These are phyloP conservation scores for Toxicodendron radicans DNA, from an alignment of 345 rosid species.

Conservation along the genomic window DNA sequence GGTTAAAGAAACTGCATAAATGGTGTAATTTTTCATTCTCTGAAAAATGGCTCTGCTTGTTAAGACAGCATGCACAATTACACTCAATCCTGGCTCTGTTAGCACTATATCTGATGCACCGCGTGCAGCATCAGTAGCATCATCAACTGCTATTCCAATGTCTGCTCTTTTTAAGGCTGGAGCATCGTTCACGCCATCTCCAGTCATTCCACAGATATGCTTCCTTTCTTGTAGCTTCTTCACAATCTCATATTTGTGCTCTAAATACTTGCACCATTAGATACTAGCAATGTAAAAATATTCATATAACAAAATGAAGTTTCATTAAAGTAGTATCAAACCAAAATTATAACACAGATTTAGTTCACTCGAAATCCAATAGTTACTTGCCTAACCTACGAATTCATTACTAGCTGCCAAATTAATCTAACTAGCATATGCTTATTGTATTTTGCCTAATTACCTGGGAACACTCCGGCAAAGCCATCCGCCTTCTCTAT, in stretches of 20 bases:
- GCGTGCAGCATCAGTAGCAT: constrained; percentile 95
- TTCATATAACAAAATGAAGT: not conserved
- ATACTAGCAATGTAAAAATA: constrained; percentile 10
- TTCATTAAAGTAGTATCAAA: not conserved
- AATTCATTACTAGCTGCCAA: not conserved
- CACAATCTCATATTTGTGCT: constrained; percentile 95
- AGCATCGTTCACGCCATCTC: constrained; percentile 98
- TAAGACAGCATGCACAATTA: constrained; percentile 88
- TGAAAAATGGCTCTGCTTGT: constrained; percentile 96
- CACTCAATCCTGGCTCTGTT: constrained; percentile 94
- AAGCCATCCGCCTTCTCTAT: constrained; percentile 96
- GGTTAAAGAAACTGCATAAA: constrained; percentile 92
- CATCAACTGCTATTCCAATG: constrained; percentile 97
- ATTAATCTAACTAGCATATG: not conserved
- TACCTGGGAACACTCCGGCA: constrained; percentile 95
- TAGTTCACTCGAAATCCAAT: not conserved
- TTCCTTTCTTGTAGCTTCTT: constrained; percentile 81
- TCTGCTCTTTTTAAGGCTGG: constrained; percentile 94
- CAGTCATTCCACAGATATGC: constrained; percentile 97
- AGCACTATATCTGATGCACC: constrained; percentile 91
- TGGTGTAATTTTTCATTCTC: constrained; percentile 97
- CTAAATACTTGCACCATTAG: constrained; percentile 30
- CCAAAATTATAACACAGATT: too few relatives aligned
- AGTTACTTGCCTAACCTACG: not conserved
- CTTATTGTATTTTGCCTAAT: not conserved